Evolutionary conservation across 305 asterid genomes (phyloP).

Genomic region (Stenogyne calaminthoides): DNA sequence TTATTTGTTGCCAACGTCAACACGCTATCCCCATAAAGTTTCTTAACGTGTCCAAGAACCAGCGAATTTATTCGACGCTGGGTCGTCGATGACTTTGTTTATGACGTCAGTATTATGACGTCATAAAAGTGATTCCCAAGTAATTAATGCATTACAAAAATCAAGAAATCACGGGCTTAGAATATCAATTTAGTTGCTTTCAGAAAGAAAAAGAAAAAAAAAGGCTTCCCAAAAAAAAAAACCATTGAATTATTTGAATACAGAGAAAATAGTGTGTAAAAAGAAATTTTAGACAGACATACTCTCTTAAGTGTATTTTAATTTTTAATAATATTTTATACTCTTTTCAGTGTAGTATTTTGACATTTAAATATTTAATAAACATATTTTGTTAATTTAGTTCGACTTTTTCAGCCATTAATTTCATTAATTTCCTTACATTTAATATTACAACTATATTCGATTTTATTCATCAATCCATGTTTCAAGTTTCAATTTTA

Average conservation of each 20-base stretch:
- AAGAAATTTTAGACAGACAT: not conserved
- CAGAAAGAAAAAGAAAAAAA: no score
- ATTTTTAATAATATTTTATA: no score
- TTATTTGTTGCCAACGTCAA: not conserved
- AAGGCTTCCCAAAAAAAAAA: no score
- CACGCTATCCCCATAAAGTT: constrained; percentile 14
- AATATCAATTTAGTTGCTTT: not conserved
- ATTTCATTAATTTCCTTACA: no score
- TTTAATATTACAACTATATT: not conserved
- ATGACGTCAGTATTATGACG: not conserved
- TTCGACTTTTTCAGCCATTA: not conserved
- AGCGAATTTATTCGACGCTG: not conserved
- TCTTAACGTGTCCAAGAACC: constrained; percentile 6
- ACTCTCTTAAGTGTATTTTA: not conserved
- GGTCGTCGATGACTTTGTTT: not conserved
- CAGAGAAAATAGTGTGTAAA: not conserved
- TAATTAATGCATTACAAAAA: not conserved
- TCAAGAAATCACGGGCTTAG: not conserved
- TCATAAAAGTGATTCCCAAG: not conserved
- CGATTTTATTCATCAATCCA: not conserved
- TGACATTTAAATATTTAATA: no score
- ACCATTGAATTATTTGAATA: not conserved
- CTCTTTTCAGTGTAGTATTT: not conserved
- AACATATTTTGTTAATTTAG: not conserved
- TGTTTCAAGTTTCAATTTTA: not conserved